These are phyloP conservation scores for Paecilomyces sp. DNA, from an alignment of 2,329 filamentous ascomycete species.

Conservation along the genomic window DNA sequence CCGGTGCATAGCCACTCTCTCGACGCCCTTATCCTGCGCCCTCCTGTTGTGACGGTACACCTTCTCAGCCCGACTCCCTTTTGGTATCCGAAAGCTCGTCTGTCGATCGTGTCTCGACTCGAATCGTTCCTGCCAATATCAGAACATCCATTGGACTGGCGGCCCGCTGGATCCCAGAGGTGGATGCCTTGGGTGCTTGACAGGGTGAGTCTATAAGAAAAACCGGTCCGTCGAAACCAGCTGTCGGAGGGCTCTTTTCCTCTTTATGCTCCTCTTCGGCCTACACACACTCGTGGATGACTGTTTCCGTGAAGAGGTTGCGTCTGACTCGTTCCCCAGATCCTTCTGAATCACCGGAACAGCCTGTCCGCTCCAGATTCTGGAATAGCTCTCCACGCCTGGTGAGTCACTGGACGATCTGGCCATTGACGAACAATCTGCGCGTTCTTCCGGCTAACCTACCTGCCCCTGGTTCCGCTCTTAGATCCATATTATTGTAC, in stretches of 20 bases:
- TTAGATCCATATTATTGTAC: slow-evolving; percentile 3
- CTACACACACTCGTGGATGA: background rate
- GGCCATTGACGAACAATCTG: slow-evolving; percentile 7
- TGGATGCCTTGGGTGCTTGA: background rate
- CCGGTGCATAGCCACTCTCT: background rate
- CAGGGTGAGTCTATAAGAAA: background rate
- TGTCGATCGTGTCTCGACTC: background rate
- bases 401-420: slow-evolving; percentile 11
- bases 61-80: slow-evolving; percentile 1
- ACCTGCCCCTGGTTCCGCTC: slow-evolving; percentile 1
- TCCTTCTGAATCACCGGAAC: slow-evolving; percentile 11
- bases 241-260: background rate
- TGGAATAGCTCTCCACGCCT: background rate
- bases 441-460: slow-evolving; percentile 3
- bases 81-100: slow-evolving; percentile 2
- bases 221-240: background rate
- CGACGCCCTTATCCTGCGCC: background rate
- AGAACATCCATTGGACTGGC: background rate
- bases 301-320: background rate
- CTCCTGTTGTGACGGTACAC: background rate
- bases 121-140: background rate
- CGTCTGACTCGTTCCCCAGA: slow-evolving; percentile 13
- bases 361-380: slow-evolving; percentile 1
- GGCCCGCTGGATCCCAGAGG: background rate
- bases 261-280: background rate